Base-by-base conservation (phyloP, 2,329 filamentous ascomycete genomes). In the Talaromyces albobiverticillius region DNA sequence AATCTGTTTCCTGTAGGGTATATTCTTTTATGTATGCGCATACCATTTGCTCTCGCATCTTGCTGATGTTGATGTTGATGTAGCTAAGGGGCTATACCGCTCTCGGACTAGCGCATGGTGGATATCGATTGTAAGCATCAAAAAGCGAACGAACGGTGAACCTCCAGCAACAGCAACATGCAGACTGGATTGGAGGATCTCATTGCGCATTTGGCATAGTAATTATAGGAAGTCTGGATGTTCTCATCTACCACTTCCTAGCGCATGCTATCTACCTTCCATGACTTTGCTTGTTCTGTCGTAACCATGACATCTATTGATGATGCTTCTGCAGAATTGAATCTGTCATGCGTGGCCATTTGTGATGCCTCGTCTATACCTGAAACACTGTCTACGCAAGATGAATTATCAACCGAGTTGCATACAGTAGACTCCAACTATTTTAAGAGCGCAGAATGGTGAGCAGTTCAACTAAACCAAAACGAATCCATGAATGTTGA, bases 391-490 rank as follows among this genome's bases (percentile, higher is more conserved):
- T 32, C 31, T 13, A 11, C 40, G 18, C 34, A 50, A 51, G 14
- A 22, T 25, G 23, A 14, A 10, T 25, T n/a, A 23, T 22, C 25
- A 4, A 29, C 9, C 8, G 13, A 22, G 25, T n/a, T 25, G 13
- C 45, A n/a, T 5, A 32, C 38, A 25, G 23, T 22, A 38, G 48
- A 54, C 40, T 61, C 60, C 3, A 72, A 72, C 53, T 73, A 73
- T 60, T 79, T 76, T 64, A 79, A 75, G 58, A 66, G 67, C 32
- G 75, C 73, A 14, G 69, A 77, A 62, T 79, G 75, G 75, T 76
- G 61, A 56, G 66, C 48, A 42, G 8, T 31, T 18, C 25, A 25
- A 31, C 11, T 34, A 8, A 14, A 36, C 45, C 18, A 26, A 29
- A 36, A 16, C 13, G 42, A 26, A 23, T 41, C 1, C 11, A 45